A percentile compares a stretch with the other conserved stretches of the same genome.
phyloP scores from a whole-genome alignment of 257 asterid species.

The Plantago ovata region DNA sequence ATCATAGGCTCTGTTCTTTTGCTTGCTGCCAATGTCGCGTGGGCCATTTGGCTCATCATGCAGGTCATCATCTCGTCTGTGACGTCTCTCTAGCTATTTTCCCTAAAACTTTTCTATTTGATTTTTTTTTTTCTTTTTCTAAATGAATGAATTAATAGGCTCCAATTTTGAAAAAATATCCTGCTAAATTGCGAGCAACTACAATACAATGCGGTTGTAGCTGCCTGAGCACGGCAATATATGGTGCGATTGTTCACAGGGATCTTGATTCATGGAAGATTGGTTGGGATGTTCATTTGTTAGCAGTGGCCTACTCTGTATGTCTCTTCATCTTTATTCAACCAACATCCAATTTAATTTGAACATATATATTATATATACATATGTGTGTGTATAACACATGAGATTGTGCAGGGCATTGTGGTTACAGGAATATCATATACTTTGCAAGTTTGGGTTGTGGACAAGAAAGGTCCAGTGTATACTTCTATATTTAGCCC shows the following conservation, averaged over 20 bases:
- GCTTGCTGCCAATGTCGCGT: slow-evolving; percentile 33
- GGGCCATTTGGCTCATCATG: slow-evolving; percentile 58
- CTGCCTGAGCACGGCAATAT: slow-evolving; percentile 30
- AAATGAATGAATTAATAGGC: slow-evolving; percentile 22
- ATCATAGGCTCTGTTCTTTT: slow-evolving; percentile 49
- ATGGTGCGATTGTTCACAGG: slow-evolving; percentile 34
- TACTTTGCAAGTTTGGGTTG: slow-evolving; percentile 49
- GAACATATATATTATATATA: too few species aligned
- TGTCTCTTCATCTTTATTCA: slow-evolving; percentile 12
- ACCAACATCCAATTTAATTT: neutral
- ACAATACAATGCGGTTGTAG: slow-evolving; percentile 38
- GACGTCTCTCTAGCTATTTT: too few species aligned
- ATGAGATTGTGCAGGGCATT: slow-evolving; percentile 40
- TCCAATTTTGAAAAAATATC: slow-evolving; percentile 42
- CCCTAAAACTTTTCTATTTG: too few species aligned
- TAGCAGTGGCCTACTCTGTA: slow-evolving; percentile 47
- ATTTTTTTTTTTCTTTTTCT: neutral
- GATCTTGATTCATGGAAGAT: slow-evolving; percentile 40
- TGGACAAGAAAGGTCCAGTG: slow-evolving; percentile 58
- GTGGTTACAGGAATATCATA: slow-evolving; percentile 40
- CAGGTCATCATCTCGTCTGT: slow-evolving; percentile 40
- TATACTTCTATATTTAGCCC: slow-evolving; percentile 47
- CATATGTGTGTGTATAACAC: too few species aligned
- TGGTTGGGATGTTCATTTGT: slow-evolving; percentile 41
- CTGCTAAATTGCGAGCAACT: slow-evolving; percentile 41